phyloP scores from a whole-genome alignment of 208 protist species.

The Lotmaria passim region DNA sequence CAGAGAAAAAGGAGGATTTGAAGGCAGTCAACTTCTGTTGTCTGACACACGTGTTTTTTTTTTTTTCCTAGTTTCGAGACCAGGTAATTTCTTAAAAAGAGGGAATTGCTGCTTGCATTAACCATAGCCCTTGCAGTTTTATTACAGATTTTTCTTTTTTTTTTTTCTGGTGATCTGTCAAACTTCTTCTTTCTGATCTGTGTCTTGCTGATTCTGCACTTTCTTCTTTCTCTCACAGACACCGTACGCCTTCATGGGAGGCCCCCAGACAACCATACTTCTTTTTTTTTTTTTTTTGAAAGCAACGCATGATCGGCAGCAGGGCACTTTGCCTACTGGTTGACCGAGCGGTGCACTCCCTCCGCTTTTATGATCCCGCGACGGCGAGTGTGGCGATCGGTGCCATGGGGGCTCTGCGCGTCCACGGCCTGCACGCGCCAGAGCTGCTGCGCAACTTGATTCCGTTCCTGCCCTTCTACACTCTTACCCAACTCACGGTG shows the following conservation, averaged over 20 bases:
- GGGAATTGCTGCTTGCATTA: too few species aligned
- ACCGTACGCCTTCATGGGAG: too few species aligned
- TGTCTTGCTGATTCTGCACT: too few species aligned
- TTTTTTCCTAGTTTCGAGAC: too few species aligned
- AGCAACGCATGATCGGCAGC: background rate
- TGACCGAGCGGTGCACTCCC: constrained; percentile 22
- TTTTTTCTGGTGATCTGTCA: background rate
- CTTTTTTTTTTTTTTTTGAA: background rate
- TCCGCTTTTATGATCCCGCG: constrained; percentile 34
- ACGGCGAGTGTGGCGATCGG: constrained; percentile 25
- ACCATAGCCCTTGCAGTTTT: too few species aligned
- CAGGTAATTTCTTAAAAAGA: too few species aligned
- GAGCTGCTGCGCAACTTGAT: constrained; percentile 24
- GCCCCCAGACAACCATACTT: too few species aligned
- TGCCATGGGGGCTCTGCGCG: constrained; percentile 34
- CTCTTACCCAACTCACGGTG: constrained; percentile 21
- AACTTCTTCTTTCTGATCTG: background rate
- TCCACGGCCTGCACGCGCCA: background rate
- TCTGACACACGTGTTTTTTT: too few species aligned
- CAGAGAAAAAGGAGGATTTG: too few species aligned
- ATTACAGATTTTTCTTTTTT: background rate
- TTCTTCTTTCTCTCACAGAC: too few species aligned
- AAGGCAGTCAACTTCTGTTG: too few species aligned
- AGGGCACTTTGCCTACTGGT: background rate
- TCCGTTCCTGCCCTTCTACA: constrained; percentile 25